A percentile compares a stretch with the other conserved stretches of the same genome.
phyloP scores from a whole-genome alignment of 2,329 filamentous ascomycete genomes.

The Alternaria sp. region DNA sequence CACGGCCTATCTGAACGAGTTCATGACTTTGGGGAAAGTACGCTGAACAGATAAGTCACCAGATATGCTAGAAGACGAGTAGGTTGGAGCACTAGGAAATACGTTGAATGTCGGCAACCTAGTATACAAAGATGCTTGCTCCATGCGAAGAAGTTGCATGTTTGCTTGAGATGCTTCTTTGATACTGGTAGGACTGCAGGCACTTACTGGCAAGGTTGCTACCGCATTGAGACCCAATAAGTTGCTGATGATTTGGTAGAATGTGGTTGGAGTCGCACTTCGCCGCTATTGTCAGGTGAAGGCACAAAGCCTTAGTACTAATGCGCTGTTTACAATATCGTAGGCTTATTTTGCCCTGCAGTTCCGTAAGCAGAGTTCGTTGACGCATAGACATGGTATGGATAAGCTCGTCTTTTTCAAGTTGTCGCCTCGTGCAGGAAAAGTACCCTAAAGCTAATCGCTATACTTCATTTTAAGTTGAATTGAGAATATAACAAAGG shows the following conservation, averaged over 20 bases:
- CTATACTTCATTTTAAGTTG: too few relatives aligned
- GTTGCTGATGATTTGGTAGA: not conserved
- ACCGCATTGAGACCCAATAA: conserved; percentile 21
- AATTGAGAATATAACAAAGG: not conserved
- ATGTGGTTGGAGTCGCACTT: not conserved
- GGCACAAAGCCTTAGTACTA: not conserved
- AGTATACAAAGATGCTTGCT: not conserved
- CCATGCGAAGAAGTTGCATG: not conserved
- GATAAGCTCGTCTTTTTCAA: too few relatives aligned
- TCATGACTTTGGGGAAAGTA: not conserved
- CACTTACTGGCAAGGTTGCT: conserved; percentile 20
- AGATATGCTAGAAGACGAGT: not conserved
- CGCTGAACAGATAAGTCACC: not conserved
- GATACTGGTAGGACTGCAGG: not conserved
- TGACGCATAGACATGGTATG: too few relatives aligned
- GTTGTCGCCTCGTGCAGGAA: too few relatives aligned
- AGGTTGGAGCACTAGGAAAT: not conserved
- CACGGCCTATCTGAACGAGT: not conserved
- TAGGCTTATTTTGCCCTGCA: conserved; percentile 3
- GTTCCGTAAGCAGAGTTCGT: conserved; percentile 13
- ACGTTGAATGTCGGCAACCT: not conserved
- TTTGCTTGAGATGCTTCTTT: not conserved
- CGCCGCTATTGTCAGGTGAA: not conserved
- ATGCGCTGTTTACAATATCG: not conserved
- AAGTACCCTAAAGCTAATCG: too few relatives aligned